Conservation (phyloP, 345 rosid genomes). For the Lenwebbia sp. region DNA sequence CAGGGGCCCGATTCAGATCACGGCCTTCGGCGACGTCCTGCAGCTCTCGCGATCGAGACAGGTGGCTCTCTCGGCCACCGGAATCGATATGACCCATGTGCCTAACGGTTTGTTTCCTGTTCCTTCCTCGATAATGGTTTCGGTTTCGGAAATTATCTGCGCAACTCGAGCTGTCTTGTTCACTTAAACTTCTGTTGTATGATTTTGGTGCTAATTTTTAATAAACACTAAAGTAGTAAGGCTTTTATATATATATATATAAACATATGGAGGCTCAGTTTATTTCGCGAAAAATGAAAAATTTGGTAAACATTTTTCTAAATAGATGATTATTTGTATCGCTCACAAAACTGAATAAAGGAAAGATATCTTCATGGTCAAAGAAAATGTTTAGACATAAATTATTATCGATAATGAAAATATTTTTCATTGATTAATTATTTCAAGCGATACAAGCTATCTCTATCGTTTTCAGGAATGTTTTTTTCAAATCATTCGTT, state of each 20-base stretch:
- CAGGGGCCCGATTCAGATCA: conserved; percentile 73
- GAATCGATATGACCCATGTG: conserved; percentile 61
- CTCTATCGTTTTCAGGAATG: too few species aligned
- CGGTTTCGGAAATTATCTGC: not conserved
- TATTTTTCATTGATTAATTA: too few species aligned
- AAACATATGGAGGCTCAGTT: too few species aligned
- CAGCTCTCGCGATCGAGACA: conserved; percentile 64
- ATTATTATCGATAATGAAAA: too few species aligned
- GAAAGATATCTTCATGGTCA: too few species aligned
- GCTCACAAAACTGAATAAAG: too few species aligned
- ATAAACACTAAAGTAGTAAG: not conserved
- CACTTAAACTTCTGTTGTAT: not conserved
- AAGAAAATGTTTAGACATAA: too few species aligned
- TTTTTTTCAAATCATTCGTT: too few species aligned
- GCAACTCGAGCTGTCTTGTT: not conserved
- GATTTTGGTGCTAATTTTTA: not conserved
- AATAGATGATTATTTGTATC: too few species aligned
- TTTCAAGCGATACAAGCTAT: too few species aligned
- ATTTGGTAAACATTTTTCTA: too few species aligned
- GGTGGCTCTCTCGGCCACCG: conserved; percentile 64
- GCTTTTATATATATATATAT: not conserved
- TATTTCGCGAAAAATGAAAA: too few species aligned
- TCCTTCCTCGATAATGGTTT: not conserved
- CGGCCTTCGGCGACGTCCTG: conserved; percentile 65
- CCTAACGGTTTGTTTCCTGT: conserved; percentile 39